Evolutionary conservation across 1,139 yeast genomes (phyloP).

Genomic region (Debaryomyces sp.): DNA sequence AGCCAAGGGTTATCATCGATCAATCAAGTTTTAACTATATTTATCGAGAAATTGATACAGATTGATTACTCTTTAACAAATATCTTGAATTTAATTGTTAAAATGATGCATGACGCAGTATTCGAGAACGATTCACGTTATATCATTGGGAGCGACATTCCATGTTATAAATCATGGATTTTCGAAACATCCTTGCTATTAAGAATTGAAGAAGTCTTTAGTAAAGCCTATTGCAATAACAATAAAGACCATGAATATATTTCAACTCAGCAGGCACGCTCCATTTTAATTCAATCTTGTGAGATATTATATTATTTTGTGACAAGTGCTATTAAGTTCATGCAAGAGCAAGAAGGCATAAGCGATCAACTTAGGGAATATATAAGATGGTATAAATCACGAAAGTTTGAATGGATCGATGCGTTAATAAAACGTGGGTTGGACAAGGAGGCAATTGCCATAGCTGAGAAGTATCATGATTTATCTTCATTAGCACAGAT

Average conservation of each 20-base stretch:
- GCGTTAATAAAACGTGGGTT: conserved; percentile 51
- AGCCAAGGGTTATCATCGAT: conserved; percentile 33
- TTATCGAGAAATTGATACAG: conserved; percentile 27
- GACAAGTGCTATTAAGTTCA: conserved; percentile 39
- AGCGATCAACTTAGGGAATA: conserved; percentile 33
- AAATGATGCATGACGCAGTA: conserved; percentile 44
- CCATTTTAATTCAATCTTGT: conserved; percentile 27
- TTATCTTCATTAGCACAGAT: conserved; percentile 67
- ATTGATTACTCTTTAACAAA: conserved; percentile 26
- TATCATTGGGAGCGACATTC: conserved; percentile 24
- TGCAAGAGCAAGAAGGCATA: conserved; percentile 27
- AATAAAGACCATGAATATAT: conserved; percentile 15
- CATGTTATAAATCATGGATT: conserved; percentile 37
- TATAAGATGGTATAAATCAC: conserved; percentile 34
- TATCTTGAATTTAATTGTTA: conserved; percentile 35
- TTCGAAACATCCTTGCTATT: conserved; percentile 41
- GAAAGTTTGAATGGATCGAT: conserved; percentile 53
- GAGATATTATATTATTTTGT: conserved; percentile 42
- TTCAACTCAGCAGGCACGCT: conserved; percentile 18
- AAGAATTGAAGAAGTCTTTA: conserved; percentile 35
- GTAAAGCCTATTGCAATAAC: conserved; percentile 20
- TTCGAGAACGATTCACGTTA: conserved; percentile 45
- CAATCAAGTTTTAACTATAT: conserved; percentile 36
- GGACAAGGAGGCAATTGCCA: conserved; percentile 55
- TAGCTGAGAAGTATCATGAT: conserved; percentile 71